phyloP scores from a whole-genome alignment of 164 flowering plant genomes.

The Chimonanthus praecox region DNA sequence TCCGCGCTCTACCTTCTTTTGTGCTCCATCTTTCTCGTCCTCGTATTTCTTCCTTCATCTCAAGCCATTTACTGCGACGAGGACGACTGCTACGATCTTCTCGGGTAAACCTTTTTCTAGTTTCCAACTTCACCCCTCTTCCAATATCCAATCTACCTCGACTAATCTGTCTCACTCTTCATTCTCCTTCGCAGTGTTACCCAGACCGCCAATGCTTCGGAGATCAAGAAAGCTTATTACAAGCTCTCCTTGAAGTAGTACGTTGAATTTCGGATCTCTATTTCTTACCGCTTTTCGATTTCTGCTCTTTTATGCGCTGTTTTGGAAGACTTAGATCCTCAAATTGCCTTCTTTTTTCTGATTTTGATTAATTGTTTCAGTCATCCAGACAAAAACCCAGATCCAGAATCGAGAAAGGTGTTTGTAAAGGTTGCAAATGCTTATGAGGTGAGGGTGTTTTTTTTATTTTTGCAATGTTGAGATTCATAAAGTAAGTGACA shows the following conservation, averaged over 20 bases:
- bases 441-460: slow-evolving; percentile 60
- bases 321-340: neutral
- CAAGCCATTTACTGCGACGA: slow-evolving; percentile 90
- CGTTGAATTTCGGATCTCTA: slow-evolving; percentile 1
- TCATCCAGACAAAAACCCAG: slow-evolving; percentile 93
- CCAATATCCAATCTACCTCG: neutral
- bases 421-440: slow-evolving; percentile 92
- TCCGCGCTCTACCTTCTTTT: slow-evolving; percentile 29
- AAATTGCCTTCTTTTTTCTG: neutral
- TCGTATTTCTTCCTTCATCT: slow-evolving; percentile 43
- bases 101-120: slow-evolving; percentile 44
- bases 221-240: slow-evolving; percentile 91
- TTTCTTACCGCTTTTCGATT: slow-evolving; percentile 12
- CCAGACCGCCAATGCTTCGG: slow-evolving; percentile 82
- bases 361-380: slow-evolving; percentile 27
- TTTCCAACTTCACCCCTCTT: slow-evolving; percentile 1
- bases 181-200: slow-evolving; percentile 43
- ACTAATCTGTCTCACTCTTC: neutral
- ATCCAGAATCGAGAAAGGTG: slow-evolving; percentile 81
- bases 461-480: too few species aligned
- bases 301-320: neutral
- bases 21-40: slow-evolving; percentile 21
- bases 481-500: too few species aligned
- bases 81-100: slow-evolving; percentile 92
- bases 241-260: slow-evolving; percentile 90